Evolutionary conservation across 345 rosid genomes (phyloP), one percentile per base, ranked within the genome.

Genomic region (Mercurialis annua): DNA sequence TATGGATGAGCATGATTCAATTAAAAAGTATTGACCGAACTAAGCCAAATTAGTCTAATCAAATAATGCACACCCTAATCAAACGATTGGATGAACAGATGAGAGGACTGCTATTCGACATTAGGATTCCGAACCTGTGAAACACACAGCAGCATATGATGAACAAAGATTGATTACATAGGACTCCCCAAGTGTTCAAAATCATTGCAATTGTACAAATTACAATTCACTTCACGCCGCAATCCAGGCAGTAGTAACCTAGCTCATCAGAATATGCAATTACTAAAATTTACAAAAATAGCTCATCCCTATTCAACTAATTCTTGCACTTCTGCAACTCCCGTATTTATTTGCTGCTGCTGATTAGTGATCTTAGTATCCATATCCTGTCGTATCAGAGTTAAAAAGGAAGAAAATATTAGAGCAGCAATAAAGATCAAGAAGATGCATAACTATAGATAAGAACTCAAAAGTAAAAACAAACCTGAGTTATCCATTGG

Each of bases 401-500:
- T n/a, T n/a, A 9, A 2, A 0, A 26, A 34, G 34, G 4, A 27
- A 31, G 8, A 23, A 4, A 33, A 23, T 14, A 27, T 55, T 68
- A 54, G 62, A 55, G 44, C 33, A 24, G 4, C 2, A 2, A 6
- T 4, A 1, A n/a, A 21, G 16, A 2, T 31, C 26, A 14, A 1
- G 24, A 4, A 21, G 56, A 17, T 17, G 34, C 36, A 27, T 12
- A 46, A 27, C n/a, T n/a, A 30, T 4, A 50, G 42, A 23, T 14
- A 3, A 17, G 8, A 23, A 6, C 36, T 31, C 46, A 50, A 14
- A 57, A 49, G 36, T 40, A 60, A 46, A 30, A 54, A 87, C 98
- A 30, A 54, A 87, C 98, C 97, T 85, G 98, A 92, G 73, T 90
- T 88, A 76, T 95, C 99, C 99, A 95, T 95, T 29, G 99, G 98